Conservation (phyloP, 192 early-diverging fungal genomes). For the Dissophora ornata region DNA sequence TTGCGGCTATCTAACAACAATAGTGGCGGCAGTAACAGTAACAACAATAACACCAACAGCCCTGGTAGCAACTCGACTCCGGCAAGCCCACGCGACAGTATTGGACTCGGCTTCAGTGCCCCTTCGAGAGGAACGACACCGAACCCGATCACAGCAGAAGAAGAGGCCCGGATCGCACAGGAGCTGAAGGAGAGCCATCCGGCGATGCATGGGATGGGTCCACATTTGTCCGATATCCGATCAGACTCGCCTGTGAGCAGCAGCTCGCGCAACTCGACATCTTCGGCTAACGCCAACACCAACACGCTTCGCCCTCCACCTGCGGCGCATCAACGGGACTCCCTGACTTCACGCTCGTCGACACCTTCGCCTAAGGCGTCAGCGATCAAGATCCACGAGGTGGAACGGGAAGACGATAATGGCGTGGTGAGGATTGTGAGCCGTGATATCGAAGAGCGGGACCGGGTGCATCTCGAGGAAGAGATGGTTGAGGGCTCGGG, state of each 20-base stretch:
- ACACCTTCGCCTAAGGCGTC: background rate
- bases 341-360: too few species aligned
- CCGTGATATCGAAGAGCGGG: constrained; percentile 23
- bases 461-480: background rate
- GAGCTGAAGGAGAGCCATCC: constrained; percentile 26
- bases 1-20: constrained; percentile 8
- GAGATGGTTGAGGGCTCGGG: background rate
- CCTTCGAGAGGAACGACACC: constrained; percentile 9
- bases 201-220: background rate
- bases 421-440: constrained; percentile 33
- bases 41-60: background rate
- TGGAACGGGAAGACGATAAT: constrained; percentile 41
- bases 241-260: background rate
- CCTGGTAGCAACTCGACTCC: background rate
- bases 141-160: background rate
- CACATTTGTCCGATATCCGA: background rate
- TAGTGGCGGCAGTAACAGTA: background rate
- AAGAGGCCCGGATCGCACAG: constrained; percentile 24
- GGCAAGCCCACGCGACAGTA: background rate
- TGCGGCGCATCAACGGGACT: constrained; percentile 6
- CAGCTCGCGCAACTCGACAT: constrained; percentile 1
- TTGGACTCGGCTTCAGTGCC: constrained; percentile 24
- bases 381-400: constrained; percentile 23
- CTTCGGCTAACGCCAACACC: background rate
- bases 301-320: constrained; percentile 4